A percentile compares a stretch with the other conserved stretches of the same genome.
phyloP scores from a whole-genome alignment of 2,329 filamentous ascomycete species.

The Aspergillus transmontanensis region DNA sequence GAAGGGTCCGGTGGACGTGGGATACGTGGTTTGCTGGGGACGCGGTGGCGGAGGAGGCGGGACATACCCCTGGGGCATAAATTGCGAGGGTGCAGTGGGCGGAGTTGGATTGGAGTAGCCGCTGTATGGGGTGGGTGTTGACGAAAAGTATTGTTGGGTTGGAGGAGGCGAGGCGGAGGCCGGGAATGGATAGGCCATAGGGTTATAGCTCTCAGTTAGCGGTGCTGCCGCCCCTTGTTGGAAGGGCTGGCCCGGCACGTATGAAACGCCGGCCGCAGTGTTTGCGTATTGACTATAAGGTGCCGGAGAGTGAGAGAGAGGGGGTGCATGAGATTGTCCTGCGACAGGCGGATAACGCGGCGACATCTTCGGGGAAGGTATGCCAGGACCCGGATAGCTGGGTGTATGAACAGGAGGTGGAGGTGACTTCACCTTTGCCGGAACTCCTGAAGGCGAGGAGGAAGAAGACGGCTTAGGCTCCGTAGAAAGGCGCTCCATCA shows the following conservation, averaged over 20 bases:
- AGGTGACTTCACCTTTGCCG: slow-evolving; percentile 47
- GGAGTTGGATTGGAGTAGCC: slow-evolving; percentile 39
- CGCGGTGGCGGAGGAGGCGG: slow-evolving; percentile 69
- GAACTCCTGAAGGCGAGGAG: slow-evolving; percentile 46
- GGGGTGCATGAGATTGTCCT: slow-evolving; percentile 27
- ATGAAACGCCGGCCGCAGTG: slow-evolving; percentile 27
- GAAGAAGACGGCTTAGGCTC: slow-evolving; percentile 52
- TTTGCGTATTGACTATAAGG: slow-evolving; percentile 40
- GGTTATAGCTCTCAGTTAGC: slow-evolving; percentile 50
- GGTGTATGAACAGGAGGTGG: slow-evolving; percentile 37
- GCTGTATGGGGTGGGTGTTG: slow-evolving; percentile 36
- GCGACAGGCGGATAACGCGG: slow-evolving; percentile 37
- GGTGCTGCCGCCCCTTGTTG: slow-evolving; percentile 46
- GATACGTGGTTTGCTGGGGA: slow-evolving; percentile 54
- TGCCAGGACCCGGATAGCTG: slow-evolving; percentile 32
- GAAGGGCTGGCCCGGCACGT: slow-evolving; percentile 36
- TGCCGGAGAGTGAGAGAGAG: slow-evolving; percentile 39
- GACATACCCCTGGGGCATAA: slow-evolving; percentile 65
- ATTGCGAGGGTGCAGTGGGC: slow-evolving; percentile 43
- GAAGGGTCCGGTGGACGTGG: slow-evolving; percentile 56
- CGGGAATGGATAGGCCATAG: slow-evolving; percentile 53
- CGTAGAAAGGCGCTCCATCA: slow-evolving; percentile 96
- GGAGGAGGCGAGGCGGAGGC: slow-evolving; percentile 47
- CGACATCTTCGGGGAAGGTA: slow-evolving; percentile 46
- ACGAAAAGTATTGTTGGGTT: slow-evolving; percentile 42